Evolutionary conservation across 768 basidiomycete species (phyloP).

Genomic region (Hortiboletus campestris): DNA sequence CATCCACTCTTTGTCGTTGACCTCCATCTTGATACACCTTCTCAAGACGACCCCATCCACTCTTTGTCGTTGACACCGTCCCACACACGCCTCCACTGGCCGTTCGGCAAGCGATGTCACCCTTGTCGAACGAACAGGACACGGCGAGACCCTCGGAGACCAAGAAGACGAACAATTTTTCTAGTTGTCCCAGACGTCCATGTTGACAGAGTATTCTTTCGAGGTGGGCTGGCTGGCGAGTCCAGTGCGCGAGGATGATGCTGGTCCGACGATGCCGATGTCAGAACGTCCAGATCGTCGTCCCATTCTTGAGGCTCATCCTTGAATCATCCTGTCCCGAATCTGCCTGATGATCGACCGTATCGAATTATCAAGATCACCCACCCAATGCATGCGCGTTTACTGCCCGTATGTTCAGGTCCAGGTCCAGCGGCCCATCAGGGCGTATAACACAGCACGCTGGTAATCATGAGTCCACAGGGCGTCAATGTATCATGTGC

Average conservation of each 20-base stretch:
- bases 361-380: too few relatives aligned
- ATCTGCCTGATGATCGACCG: too few relatives aligned
- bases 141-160: slow-evolving; percentile 18
- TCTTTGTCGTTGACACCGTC: slow-evolving; percentile 43
- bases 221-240: background rate
- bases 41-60: background rate
- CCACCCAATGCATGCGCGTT: too few relatives aligned
- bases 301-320: too few relatives aligned
- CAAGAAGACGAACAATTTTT: slow-evolving; percentile 58
- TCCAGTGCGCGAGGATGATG: slow-evolving; percentile 11
- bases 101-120: slow-evolving; percentile 22
- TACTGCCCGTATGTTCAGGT: too few relatives aligned
- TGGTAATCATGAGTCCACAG: too few relatives aligned
- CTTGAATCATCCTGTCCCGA: too few relatives aligned
- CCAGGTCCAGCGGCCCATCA: too few relatives aligned
- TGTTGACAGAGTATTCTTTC: slow-evolving; percentile 21
- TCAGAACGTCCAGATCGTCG: too few relatives aligned
- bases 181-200: slow-evolving; percentile 38
- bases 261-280: background rate
- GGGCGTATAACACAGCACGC: too few relatives aligned
- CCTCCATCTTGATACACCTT: background rate
- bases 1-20: too few relatives aligned
- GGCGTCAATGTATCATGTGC: too few relatives aligned
- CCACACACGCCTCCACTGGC: slow-evolving; percentile 12
- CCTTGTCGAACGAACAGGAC: slow-evolving; percentile 20